These are phyloP conservation scores for Leishmania turanica DNA, from an alignment of 208 protist genomes.

Conservation along the genomic window DNA sequence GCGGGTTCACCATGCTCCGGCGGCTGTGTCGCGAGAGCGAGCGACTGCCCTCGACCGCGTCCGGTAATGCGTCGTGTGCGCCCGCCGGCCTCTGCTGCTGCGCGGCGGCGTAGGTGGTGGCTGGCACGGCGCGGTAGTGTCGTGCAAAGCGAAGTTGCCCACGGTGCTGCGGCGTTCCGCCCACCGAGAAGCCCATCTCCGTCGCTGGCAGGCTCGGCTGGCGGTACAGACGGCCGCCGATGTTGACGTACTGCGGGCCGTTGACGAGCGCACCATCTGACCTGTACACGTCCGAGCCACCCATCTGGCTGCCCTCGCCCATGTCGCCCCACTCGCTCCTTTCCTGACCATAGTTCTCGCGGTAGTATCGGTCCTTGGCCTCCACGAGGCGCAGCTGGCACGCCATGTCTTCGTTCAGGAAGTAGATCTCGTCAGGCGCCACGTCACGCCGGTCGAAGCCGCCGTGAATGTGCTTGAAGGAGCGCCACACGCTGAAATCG, in stretches of 20 bases:
- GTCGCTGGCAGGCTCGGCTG: constrained; percentile 42
- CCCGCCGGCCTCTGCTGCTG: constrained; percentile 7
- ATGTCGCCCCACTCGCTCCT: constrained; percentile 9
- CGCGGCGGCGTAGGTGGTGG: constrained; percentile 33
- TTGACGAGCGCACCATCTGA: constrained; percentile 10
- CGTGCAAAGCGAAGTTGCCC: constrained; percentile 75
- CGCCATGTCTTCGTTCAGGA: constrained; percentile 88
- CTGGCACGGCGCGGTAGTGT: constrained; percentile 62
- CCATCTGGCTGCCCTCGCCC: constrained; percentile 20
- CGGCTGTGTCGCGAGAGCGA: constrained; percentile 13
- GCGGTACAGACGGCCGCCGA: constrained; percentile 77
- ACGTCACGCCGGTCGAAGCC: constrained; percentile 88
- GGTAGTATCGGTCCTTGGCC: constrained; percentile 69
- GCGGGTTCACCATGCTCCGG: constrained; percentile 41
- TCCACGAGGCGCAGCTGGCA: constrained; percentile 80
- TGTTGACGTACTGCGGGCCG: constrained; percentile 75
- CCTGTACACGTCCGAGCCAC: constrained; percentile 10
- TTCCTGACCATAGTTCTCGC: constrained; percentile 36
- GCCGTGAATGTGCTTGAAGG: constrained; percentile 92
- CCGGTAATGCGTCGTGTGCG: background rate
- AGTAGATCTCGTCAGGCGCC: constrained; percentile 89
- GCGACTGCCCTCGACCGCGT: constrained; percentile 8
- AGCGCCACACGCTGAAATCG: constrained; percentile 91
- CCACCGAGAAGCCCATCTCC: constrained; percentile 24
- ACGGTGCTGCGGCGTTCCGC: constrained; percentile 30